These are phyloP conservation scores for Phytophthora macrochlamydospora DNA, from an alignment of 352 stramenopile species.

Conservation along the genomic window DNA sequence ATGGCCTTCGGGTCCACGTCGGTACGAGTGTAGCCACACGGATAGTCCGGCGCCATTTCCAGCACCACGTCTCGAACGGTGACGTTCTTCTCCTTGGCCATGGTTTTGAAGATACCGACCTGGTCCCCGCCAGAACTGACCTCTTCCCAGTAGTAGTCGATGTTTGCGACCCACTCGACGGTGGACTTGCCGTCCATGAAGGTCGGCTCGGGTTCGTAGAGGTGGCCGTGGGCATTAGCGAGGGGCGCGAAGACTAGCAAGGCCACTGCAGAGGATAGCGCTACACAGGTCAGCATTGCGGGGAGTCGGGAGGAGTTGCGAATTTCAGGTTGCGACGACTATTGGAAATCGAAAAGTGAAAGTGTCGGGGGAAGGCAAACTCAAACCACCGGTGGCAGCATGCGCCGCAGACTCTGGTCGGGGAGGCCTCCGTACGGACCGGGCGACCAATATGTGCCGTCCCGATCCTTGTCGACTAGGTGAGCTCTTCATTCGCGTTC, in stretches of 20 bases:
- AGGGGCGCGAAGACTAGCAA: not conserved
- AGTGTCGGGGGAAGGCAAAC: too few relatives aligned
- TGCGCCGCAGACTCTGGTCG: too few relatives aligned
- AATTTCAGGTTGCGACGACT: too few relatives aligned
- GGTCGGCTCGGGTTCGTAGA: not conserved
- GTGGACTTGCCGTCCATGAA: not conserved
- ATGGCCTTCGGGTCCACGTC: not conserved
- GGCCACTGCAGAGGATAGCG: not conserved
- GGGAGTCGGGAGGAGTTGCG: too few relatives aligned
- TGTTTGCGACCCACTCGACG: not conserved
- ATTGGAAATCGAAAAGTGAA: too few relatives aligned
- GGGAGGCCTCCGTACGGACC: too few relatives aligned
- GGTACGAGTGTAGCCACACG: not conserved
- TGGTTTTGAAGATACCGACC: not conserved
- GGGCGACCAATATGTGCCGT: too few relatives aligned
- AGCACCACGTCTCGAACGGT: not conserved
- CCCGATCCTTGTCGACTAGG: too few relatives aligned
- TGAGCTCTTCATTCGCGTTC: too few relatives aligned
- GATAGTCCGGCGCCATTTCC: not conserved
- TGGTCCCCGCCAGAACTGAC: not conserved
- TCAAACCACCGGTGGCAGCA: too few relatives aligned
- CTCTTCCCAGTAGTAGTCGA: not conserved
- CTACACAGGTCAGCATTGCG: not conserved
- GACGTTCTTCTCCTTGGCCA: not conserved
- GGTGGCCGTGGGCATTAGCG: not conserved